Base-by-base conservation (phyloP, 2,329 filamentous ascomycete species). In the Xylaria sp. region DNA sequence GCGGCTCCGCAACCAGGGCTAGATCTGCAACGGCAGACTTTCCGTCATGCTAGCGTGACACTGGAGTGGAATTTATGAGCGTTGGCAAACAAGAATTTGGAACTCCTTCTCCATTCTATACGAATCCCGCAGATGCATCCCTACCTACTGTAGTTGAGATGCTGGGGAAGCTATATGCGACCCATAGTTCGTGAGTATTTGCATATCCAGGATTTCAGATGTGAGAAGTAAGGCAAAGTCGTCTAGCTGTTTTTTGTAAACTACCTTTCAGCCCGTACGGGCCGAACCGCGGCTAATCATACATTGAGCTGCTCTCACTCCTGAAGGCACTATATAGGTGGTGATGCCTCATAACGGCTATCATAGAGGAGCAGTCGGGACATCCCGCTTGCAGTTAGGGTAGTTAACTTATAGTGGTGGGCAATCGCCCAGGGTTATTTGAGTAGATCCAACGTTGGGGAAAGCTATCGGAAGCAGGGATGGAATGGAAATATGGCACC, bases 11-110 rank as follows among this genome's bases (percentile, higher is more conserved):
- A 57, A 15, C 53, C n/a, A 56, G 54, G 45, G 31, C 53, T 47
- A 62, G 53, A 54, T 57, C 53, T 62, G 63, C 59, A 59, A 54
- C 54, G 54, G 54, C 33, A 58, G n/a, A 15, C 17, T 42, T 49
- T 39, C 64, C 54, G 64, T 33, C 31, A 29, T 47, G 20, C 17
- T 65, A 65, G 63, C 57, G 50, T 17, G 13, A 20, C 36, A 31
- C 25, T 25, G 25, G 44, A 61, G 55, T 51, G 54, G 38, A 25
- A 44, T 42, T 33, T 27, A 33, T 63, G 22, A 22, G 50, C 6
- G 51, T 61, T 45, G 63, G 63, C 57, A 56, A 61, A 29, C 57
- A 56, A 13, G 33, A 51, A 56, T 61, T 61, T 65, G 50, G 36
- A 61, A 61, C 10, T 3, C 47, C 29, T 13, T 2, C 42, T n/a